Base-by-base conservation (phyloP, 2,329 filamentous ascomycete genomes). In the Alternaria sp. region DNA sequence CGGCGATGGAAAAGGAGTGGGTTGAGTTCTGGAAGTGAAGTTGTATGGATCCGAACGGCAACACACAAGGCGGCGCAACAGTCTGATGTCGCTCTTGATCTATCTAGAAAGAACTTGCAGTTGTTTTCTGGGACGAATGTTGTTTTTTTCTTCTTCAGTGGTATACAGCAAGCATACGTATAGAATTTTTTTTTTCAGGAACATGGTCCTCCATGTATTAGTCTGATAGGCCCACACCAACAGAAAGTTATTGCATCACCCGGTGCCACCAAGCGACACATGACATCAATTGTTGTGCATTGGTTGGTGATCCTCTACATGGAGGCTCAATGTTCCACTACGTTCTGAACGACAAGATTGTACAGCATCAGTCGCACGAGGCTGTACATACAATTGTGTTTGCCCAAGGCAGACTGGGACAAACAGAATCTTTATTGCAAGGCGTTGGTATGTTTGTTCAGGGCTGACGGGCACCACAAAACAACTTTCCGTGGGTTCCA, bases 1-100 rank as follows among this genome's bases (percentile, higher is more conserved):
- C 39, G 29, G 17, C 60, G 31, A 5, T 69, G 11, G 39, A 60
- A 45, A 58, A 57, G 2, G 63, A 69, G 28, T 69, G 65, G 65
- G 26, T 11, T 9, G 54, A 63, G 6, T 51, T 51, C 33, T 66
- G 63, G 61, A 45, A 53, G 21, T 57, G 36, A n/a, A 34, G 29
- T 8, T 1, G 3, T 9, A 2, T 33, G 24, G 11, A 11, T 24
- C 4, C 13, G 2, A n/a, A 48, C 11, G 11, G 11, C n/a, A 14
- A 21, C 5, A 34, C 11, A 5, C 9, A 34, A 48, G 17, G 31
- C 14, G 31, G 13, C 6, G 21, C 44, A 34, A n/a, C 2, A 5
- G 9, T 48, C 17, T 17, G 17, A 17, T 39, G 9, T 9, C 7
- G 9, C n/a, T 11, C 17, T 23, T 11, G 9, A 39, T 17, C 36